A percentile compares a stretch with the other conserved stretches of the same genome.
These are phyloP conservation scores for Cladosporium oxysporum DNA, from an alignment of 2,329 filamentous ascomycete species.

Conservation along the genomic window DNA sequence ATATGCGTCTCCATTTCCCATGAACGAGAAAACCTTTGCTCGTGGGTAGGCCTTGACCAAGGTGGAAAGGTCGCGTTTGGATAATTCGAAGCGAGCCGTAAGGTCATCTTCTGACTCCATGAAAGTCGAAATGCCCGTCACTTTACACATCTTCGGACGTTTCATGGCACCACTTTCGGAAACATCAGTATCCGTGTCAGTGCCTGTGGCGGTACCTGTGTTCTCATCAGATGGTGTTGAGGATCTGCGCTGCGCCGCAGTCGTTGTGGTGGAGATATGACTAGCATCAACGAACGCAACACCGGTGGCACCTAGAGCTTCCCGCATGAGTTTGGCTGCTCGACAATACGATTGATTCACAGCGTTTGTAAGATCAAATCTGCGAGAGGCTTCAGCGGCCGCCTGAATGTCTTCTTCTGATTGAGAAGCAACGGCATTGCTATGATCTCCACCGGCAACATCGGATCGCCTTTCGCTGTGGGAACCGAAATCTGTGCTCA, in stretches of 20 bases:
- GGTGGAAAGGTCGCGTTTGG: neutral
- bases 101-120: neutral
- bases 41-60: constrained; percentile 28
- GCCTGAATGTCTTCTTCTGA: neutral
- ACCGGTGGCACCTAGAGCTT: constrained; percentile 49
- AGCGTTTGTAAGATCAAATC: neutral
- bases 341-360: constrained; percentile 43
- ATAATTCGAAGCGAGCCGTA: neutral
- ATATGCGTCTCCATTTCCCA: constrained; percentile 25
- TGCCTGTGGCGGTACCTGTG: neutral
- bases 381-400: neutral
- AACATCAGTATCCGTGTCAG: neutral
- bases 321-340: constrained; percentile 51
- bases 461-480: neutral
- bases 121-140: neutral
- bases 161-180: neutral
- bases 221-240: neutral
- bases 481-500: neutral
- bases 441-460: neutral
- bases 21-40: constrained; percentile 33
- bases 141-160: neutral
- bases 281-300: constrained; percentile 42
- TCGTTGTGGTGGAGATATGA: neutral
- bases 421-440: no score
- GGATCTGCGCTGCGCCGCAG: neutral